Base-by-base conservation (phyloP, 768 basidiomycete species). In the Tephrocybe sp. region DNA sequence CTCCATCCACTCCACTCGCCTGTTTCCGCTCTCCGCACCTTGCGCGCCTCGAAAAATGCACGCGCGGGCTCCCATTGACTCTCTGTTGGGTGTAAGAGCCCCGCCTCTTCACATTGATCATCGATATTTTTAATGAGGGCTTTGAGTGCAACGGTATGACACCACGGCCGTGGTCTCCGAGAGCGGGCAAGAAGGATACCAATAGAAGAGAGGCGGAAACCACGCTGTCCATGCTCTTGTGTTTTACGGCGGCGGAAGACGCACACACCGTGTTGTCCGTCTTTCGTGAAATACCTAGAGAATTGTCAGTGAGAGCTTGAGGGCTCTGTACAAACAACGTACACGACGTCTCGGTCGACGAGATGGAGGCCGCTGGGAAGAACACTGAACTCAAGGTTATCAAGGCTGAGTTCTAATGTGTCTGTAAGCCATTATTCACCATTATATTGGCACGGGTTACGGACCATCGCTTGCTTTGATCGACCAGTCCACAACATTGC, bases 281-380 rank as follows among this genome's bases (percentile, higher is more conserved):
- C 80, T 59, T 88, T 86, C 3, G 82, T 83, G 54, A 91, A 89
- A 64, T 89, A 87, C 11, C 87, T 88, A 63, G 13, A 47, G 37
- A 40, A 25, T 37, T 36, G 38, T 36, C 5, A 48, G 27, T 30
- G 42, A 30, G 9, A 44, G 34, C 9, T 2, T 27, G 26, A 38
- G 43, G 42, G 38, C n/a, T n/a, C n/a, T n/a, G n/a, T 28, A 39
- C 12, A 47, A 36, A 18, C 31, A 21, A 70, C 86, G 60, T 64
- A 91, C 88, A 93, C 78, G 21, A 89, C 83, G 60, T 92, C 90
- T 28, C 78, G 76, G 57, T 91, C 89, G 19, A 92, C 80, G 0
- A 84, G 71, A 65, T 93, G 91, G 4, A 93, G 70, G 1, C 90
- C 90, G 54, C 89, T 91, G 0, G 91, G 91, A 9, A 93, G 74